Percentiles rank a stretch among this genome's conserved stretches.
phyloP scores from a whole-genome alignment of 371 early-diverging fungal genomes.

The Blastocladiella emersonii region DNA sequence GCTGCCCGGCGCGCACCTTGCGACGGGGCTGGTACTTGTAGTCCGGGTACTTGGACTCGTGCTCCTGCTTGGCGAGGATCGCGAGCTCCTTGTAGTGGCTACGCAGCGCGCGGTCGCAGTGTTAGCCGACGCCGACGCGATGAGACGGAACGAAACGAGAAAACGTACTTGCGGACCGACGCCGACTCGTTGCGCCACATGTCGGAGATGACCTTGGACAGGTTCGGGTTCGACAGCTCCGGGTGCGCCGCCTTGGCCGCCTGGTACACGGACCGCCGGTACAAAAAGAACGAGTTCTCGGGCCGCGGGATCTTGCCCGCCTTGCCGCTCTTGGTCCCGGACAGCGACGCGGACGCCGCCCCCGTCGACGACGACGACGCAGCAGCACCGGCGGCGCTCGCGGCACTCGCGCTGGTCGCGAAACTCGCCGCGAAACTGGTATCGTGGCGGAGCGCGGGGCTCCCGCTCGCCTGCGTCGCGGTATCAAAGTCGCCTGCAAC shows the following conservation, averaged over 20 bases:
- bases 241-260: background rate
- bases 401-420: no score
- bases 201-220: background rate
- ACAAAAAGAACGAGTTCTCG: background rate
- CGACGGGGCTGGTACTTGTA: background rate
- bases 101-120: background rate
- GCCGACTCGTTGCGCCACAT: background rate
- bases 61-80: background rate
- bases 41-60: background rate
- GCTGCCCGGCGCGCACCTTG: no score
- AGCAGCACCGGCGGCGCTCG: no score
- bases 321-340: no score
- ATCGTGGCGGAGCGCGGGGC: no score
- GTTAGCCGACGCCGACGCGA: background rate
- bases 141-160: background rate
- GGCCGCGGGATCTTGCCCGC: slow-evolving; percentile 1
- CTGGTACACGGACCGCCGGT: background rate
- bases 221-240: background rate
- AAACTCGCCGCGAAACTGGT: no score
- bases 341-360: no score
- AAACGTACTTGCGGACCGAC: background rate
- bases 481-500: no score
- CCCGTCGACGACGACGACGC: no score
- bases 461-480: no score
- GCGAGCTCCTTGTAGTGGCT: background rate